These are phyloP conservation scores for Phytophthora rubi DNA, from an alignment of 352 stramenopile species.

Conservation along the genomic window DNA sequence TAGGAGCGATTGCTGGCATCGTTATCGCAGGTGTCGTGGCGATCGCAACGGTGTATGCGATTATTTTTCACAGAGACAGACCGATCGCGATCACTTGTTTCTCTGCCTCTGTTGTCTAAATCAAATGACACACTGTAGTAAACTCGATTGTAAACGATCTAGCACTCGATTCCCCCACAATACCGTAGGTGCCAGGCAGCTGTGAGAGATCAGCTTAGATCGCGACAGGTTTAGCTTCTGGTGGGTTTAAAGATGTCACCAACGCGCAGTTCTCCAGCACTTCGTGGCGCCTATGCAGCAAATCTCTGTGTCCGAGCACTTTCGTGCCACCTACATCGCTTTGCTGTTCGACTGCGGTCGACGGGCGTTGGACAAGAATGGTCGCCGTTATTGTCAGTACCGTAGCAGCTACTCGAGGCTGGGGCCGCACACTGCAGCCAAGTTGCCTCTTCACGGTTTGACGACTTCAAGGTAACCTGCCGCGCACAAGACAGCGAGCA, in stretches of 20 bases:
- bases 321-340: not conserved
- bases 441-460: not conserved
- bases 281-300: not conserved
- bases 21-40: not conserved
- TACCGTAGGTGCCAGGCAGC: no score
- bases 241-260: not conserved
- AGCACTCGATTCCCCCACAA: no score
- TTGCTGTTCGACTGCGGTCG: not conserved
- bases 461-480: not conserved
- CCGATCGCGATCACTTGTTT: slow-evolving; percentile 7
- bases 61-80: slow-evolving; percentile 9
- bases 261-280: not conserved
- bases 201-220: not conserved
- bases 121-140: not conserved
- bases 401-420: not conserved
- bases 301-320: not conserved
- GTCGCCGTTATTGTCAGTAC: not conserved
- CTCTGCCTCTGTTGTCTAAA: slow-evolving; percentile 1
- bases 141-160: not conserved
- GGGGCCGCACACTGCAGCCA: not conserved
- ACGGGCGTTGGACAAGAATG: not conserved
- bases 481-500: not conserved
- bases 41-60: slow-evolving; percentile 1
- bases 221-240: not conserved
- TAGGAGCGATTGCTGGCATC: slow-evolving; percentile 6